These are phyloP conservation scores for Aschersonia sp. DNA, from an alignment of 2,329 filamentous ascomycete species.

Conservation along the genomic window DNA sequence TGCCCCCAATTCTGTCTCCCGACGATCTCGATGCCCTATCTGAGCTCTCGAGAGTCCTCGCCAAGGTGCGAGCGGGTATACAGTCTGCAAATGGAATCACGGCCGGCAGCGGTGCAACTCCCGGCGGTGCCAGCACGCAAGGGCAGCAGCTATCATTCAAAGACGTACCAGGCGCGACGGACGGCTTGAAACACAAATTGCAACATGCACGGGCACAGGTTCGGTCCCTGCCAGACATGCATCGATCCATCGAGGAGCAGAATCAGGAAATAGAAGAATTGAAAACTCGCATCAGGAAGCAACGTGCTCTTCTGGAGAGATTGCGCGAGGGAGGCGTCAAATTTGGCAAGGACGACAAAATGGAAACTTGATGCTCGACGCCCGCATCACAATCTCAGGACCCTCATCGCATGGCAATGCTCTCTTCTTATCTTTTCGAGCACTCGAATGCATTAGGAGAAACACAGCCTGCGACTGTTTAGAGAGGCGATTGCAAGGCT, in stretches of 20 bases:
- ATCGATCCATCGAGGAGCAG: constrained; percentile 52
- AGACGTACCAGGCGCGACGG: constrained; percentile 65
- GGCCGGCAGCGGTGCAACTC: constrained; percentile 22
- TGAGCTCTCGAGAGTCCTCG: constrained; percentile 63
- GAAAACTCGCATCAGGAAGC: constrained; percentile 46
- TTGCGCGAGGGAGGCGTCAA: constrained; percentile 33
- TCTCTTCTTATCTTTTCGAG: no score
- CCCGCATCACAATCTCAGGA: neutral
- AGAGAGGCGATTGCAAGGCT: no score
- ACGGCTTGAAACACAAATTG: constrained; percentile 69
- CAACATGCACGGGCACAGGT: constrained; percentile 60
- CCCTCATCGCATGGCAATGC: neutral
- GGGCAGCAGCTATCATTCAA: constrained; percentile 39
- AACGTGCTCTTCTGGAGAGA: constrained; percentile 41
- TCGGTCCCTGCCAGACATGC: constrained; percentile 53
- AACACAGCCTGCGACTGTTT: no score
- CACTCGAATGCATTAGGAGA: no score
- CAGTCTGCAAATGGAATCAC: constrained; percentile 24
- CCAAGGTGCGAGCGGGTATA: constrained; percentile 48
- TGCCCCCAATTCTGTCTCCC: constrained; percentile 56
- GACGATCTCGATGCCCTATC: constrained; percentile 78
- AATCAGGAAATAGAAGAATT: constrained; percentile 54
- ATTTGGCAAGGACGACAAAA: constrained; percentile 19
- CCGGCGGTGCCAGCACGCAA: constrained; percentile 16
- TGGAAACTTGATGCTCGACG: constrained; percentile 21